Evolutionary conservation across 2,329 filamentous ascomycete genomes (phyloP), one percentile per base, ranked within the genome.

Genomic region (Colletotrichum echinochloae): DNA sequence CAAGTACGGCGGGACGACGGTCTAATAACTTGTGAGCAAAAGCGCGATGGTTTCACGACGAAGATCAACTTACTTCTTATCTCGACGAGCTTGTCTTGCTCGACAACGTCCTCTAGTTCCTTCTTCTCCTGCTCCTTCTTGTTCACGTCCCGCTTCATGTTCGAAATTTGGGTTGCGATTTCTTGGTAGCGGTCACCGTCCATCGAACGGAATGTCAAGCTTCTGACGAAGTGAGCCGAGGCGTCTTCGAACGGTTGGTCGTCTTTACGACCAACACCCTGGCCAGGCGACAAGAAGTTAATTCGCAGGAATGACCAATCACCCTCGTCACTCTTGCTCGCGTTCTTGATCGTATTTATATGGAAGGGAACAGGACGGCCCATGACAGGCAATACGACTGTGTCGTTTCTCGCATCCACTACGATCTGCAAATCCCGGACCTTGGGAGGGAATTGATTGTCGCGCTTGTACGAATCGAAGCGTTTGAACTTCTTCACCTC

Each of bases 101-200:
- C 96, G 7, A 99, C 95, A 28, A 99, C 96, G 81, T 99, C 96
- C 79, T 99, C 96, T 92, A 99, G 92, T 76, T 99, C 95, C 84
- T 99, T 99, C 89, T 98, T 98, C 82, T 98, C 95, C 77, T 98
- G 95, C 81, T 99, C 96, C 76, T 94, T 93, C 81, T 97, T 95
- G 51, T 94, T 89, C 6, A 93, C 91, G 75, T 95, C 94, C 79
- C 96, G 97, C 85, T 98, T 97, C 85, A 99, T 91, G 78, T 98
- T 96, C 14, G 94, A 95, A 76, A 99, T 98, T 78, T 97, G 93
- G 72, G 92, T 92, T 16, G 94, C 92, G 74, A 99, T 96, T 76
- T 97, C 94, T 69, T 94, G 92, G 79, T 99, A 94, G 73, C 95
- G 91, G 72, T 94, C 90, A 69, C 94, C 91, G 78, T 98, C 94